A percentile compares a stretch with the other conserved stretches of the same genome.
Conservation (phyloP, 257 asterid species). For the Solanum habrochaites region DNA sequence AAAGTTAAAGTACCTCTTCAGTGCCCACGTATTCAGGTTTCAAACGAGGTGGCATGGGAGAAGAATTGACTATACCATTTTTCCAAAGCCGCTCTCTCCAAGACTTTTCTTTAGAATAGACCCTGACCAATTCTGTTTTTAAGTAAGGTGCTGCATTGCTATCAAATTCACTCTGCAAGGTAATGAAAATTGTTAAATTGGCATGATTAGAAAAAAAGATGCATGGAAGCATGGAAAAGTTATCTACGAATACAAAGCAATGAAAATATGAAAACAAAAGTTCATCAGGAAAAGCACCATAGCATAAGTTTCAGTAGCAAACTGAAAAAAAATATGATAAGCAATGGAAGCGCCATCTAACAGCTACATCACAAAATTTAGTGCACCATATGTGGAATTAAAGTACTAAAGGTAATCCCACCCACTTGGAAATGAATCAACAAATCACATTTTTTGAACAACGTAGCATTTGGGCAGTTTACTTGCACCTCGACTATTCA, state of each 20-base stretch:
- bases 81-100: conserved; percentile 86
- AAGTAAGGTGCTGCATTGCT: conserved; percentile 51
- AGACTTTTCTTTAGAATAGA: conserved; percentile 49
- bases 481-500: not conserved
- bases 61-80: conserved; percentile 63
- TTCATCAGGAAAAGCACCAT: not conserved
- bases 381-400: not conserved
- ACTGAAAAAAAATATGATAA: not conserved
- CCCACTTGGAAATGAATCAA: not conserved
- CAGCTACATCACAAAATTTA: not conserved
- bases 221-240: not conserved
- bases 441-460: not conserved
- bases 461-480: not conserved
- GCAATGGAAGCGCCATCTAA: not conserved
- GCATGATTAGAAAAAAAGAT: not conserved
- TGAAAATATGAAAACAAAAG: not conserved
- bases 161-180: conserved; percentile 54
- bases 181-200: conserved; percentile 4
- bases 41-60: conserved; percentile 53
- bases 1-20: conserved; percentile 58
- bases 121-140: conserved; percentile 56
- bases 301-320: not conserved
- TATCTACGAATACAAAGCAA: not conserved
- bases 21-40: conserved; percentile 66
- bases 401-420: not conserved